Evolutionary conservation across 345 rosid species (phyloP).

Genomic region (Eucalyptus regnans): DNA sequence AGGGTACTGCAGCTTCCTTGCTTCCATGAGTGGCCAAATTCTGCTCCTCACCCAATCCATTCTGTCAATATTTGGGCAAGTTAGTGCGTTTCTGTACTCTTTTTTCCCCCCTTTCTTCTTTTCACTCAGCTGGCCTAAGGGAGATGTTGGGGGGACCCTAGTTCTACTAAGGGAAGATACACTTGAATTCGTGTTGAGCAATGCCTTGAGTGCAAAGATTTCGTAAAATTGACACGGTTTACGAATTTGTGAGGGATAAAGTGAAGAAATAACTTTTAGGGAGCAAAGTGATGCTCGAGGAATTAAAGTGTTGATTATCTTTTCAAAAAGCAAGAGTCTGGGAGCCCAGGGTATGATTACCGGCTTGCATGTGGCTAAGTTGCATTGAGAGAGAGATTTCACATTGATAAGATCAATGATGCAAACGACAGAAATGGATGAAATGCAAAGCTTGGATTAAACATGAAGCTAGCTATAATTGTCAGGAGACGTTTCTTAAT

Average conservation of each 20-base stretch:
- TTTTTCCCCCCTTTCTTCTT: not conserved
- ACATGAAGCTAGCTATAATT: not conserved
- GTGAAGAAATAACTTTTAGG: not conserved
- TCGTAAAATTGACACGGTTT: not conserved
- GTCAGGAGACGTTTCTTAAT: not conserved
- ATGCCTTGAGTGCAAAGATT: not conserved
- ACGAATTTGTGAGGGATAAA: not conserved
- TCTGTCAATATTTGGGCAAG: not conserved
- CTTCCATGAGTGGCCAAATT: not conserved
- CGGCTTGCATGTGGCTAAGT: not conserved
- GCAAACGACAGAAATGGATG: not conserved
- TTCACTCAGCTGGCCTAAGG: not conserved
- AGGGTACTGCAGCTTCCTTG: not conserved
- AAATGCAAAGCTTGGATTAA: not conserved
- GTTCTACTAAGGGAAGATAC: not conserved
- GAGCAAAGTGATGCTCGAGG: not conserved
- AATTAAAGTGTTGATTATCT: not conserved
- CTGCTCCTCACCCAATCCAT: not conserved
- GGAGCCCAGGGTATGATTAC: not conserved
- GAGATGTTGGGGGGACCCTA: not conserved
- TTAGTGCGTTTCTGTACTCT: not conserved
- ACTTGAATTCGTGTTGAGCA: not conserved
- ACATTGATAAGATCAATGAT: not conserved
- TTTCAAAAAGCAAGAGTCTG: not conserved
- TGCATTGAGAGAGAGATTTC: not conserved